Evolutionary conservation across 306 rosid species (phyloP).

Genomic region (Dalbergia oliveri): DNA sequence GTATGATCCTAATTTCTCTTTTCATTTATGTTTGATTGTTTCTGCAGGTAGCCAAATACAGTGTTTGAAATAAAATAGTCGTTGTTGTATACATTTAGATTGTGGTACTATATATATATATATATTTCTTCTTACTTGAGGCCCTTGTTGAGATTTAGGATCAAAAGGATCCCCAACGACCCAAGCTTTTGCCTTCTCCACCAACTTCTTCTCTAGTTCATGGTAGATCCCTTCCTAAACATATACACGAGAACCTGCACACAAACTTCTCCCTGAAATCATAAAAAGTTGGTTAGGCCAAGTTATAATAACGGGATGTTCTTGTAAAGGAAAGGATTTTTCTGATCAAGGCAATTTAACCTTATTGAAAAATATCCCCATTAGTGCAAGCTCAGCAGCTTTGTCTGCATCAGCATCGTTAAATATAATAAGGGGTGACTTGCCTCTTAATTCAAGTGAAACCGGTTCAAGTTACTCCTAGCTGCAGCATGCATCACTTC

Average conservation of each 20-base stretch:
- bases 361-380: constrained; percentile 68
- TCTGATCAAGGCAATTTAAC: constrained; percentile 32
- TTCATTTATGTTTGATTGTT: background rate
- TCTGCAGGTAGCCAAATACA: background rate
- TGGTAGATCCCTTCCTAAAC: constrained; percentile 90
- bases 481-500: constrained; percentile 83
- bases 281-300: background rate
- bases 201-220: constrained; percentile 65
- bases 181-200: constrained; percentile 68
- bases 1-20: background rate
- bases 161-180: constrained; percentile 87
- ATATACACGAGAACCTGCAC: constrained; percentile 74
- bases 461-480: constrained; percentile 70
- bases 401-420: constrained; percentile 74
- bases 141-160: constrained; percentile 74
- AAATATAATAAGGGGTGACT: constrained; percentile 82
- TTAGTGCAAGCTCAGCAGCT: constrained; percentile 71
- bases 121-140: constrained; percentile 57
- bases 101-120: background rate
- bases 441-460: constrained; percentile 86
- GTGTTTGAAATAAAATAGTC: background rate
- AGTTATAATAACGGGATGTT: background rate
- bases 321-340: background rate
- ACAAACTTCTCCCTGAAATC: constrained; percentile 80
- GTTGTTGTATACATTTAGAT: too few relatives aligned